A percentile compares a stretch with the other conserved stretches of the same genome.
phyloP scores from a whole-genome alignment of 129 eudicot genomes.

The Flaveria ramosissima region DNA sequence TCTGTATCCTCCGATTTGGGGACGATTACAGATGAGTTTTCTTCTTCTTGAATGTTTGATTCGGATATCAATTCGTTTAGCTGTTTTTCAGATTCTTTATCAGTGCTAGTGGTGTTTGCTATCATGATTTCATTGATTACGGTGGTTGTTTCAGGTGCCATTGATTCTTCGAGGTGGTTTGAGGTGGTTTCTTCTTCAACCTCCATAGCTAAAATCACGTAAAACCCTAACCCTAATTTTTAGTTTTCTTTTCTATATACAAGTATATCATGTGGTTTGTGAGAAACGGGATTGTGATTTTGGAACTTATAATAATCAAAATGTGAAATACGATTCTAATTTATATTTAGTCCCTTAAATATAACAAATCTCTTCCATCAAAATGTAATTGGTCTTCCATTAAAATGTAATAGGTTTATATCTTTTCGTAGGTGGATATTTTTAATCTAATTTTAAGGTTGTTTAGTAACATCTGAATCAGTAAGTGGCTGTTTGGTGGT shows the following conservation, averaged over 20 bases:
- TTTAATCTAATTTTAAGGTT: too few species aligned
- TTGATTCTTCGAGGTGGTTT: slow-evolving; percentile 14
- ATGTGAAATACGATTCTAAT: neutral
- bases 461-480: too few species aligned
- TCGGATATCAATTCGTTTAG: slow-evolving; percentile 2
- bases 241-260: slow-evolving; percentile 18
- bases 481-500: too few species aligned
- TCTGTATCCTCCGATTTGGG: slow-evolving; percentile 30
- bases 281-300: slow-evolving; percentile 18
- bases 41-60: slow-evolving; percentile 20
- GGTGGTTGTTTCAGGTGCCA: slow-evolving; percentile 21
- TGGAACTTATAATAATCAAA: neutral
- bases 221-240: slow-evolving; percentile 43
- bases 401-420: too few species aligned
- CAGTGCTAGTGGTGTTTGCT: slow-evolving; percentile 15
- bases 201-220: slow-evolving; percentile 29
- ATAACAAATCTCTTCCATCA: neutral
- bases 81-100: slow-evolving; percentile 19
- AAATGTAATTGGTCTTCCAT: too few species aligned
- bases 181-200: slow-evolving; percentile 26
- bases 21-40: slow-evolving; percentile 12
- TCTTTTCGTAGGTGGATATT: too few species aligned
- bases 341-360: neutral
- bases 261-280: slow-evolving; percentile 10
- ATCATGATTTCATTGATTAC: slow-evolving; percentile 19